Conservation (phyloP, 306 rosid species). For the Betula pendula region DNA sequence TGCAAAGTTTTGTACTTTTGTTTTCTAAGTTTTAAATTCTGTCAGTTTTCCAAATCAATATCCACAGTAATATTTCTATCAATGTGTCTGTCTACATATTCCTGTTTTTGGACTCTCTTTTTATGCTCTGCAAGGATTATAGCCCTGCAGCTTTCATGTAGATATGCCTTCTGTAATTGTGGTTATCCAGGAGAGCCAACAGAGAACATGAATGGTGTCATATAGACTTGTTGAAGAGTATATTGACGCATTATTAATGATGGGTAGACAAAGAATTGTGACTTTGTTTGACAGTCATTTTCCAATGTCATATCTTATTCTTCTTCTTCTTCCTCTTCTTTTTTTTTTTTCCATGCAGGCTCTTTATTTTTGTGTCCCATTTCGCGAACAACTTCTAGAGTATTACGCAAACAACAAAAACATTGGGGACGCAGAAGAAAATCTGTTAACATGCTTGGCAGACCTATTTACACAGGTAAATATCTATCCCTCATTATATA, state of each 20-base stretch:
- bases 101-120: background rate
- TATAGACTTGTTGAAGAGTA: background rate
- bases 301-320: background rate
- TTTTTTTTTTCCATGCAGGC: constrained; percentile 60
- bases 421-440: constrained; percentile 77
- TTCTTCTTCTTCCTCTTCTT: constrained; percentile 5
- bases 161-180: background rate
- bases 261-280: constrained; percentile 4
- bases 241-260: constrained; percentile 6
- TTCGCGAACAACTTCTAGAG: constrained; percentile 89
- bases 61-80: background rate
- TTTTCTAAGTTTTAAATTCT: background rate
- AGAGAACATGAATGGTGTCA: background rate
- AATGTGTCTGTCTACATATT: background rate
- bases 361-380: constrained; percentile 96
- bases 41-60: background rate
- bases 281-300: constrained; percentile 6
- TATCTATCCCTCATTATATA: background rate
- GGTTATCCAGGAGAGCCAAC: background rate
- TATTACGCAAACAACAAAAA: constrained; percentile 78
- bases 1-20: background rate
- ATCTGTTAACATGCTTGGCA: constrained; percentile 95
- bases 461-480: constrained; percentile 94
- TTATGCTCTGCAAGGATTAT: background rate
- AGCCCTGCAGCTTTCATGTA: background rate